Evolutionary conservation across 1,284 basidiomycete genomes (phyloP).

Genomic region (Malassezia japonica): DNA sequence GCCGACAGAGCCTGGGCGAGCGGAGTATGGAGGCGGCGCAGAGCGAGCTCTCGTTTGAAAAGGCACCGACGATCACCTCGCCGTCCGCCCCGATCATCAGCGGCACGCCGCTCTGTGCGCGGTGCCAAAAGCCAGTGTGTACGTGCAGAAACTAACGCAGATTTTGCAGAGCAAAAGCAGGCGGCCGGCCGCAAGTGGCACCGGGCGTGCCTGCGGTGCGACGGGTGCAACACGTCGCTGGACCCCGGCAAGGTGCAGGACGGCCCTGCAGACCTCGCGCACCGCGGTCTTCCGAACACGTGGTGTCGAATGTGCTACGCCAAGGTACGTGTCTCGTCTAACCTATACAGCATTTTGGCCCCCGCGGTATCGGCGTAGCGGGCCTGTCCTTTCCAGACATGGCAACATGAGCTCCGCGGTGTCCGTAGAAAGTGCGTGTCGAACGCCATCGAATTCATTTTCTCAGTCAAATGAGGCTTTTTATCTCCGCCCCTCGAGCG

Average conservation of each 20-base stretch:
- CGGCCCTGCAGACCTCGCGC: constrained; percentile 23
- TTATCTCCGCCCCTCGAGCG: no score
- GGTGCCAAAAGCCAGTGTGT: constrained; percentile 38
- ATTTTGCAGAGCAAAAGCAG: constrained; percentile 45
- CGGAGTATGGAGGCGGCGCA: background rate
- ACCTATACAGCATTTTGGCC: constrained; percentile 18
- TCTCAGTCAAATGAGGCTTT: no score
- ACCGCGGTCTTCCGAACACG: constrained; percentile 22
- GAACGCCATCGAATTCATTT: no score
- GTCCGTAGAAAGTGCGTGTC: no score
- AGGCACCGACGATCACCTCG: background rate
- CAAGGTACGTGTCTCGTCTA: constrained; percentile 18
- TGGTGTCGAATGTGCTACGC: constrained; percentile 45
- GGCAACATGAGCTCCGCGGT: background rate
- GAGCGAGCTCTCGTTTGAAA: background rate
- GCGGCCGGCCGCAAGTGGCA: constrained; percentile 44
- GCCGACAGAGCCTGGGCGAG: background rate
- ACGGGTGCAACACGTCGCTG: constrained; percentile 37
- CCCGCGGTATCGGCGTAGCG: constrained; percentile 20
- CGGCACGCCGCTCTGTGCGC: constrained; percentile 40
- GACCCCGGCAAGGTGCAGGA: constrained; percentile 41
- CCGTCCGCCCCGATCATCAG: constrained; percentile 22
- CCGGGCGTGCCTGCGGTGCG: constrained; percentile 40
- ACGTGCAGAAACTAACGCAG: constrained; percentile 16
- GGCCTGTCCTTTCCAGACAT: constrained; percentile 19